Conservation (phyloP, 768 basidiomycete species). For the Tricholoma terreum region DNA sequence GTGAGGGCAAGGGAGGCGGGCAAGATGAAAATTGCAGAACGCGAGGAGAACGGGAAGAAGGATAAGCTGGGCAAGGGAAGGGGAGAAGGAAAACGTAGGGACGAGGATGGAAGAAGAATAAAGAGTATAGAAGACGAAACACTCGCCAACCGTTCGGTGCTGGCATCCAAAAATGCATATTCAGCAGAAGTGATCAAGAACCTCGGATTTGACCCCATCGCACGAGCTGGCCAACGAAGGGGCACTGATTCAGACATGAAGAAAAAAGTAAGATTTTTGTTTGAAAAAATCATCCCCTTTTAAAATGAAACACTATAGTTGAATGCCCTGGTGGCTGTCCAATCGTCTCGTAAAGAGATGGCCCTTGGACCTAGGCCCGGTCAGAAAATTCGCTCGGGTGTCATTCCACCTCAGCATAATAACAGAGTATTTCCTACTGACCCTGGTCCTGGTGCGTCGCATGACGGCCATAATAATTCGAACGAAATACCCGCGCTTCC, state of each 20-base stretch:
- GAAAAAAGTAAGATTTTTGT: slow-evolving; percentile 50
- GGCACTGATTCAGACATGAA: slow-evolving; percentile 36
- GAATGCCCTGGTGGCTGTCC: slow-evolving; percentile 51
- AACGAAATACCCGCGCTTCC: background rate
- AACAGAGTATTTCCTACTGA: background rate
- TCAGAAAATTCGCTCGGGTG: slow-evolving; percentile 60
- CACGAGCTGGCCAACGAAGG: slow-evolving; percentile 47
- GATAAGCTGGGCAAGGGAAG: slow-evolving; percentile 13
- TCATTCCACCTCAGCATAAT: slow-evolving; percentile 30
- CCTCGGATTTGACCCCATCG: slow-evolving; percentile 77
- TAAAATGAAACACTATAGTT: slow-evolving; percentile 38
- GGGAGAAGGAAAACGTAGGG: slow-evolving; percentile 17
- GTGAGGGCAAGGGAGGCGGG: slow-evolving; percentile 53
- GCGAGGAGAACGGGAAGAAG: slow-evolving; percentile 17
- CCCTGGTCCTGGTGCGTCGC: slow-evolving; percentile 23
- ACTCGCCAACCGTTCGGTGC: slow-evolving; percentile 2
- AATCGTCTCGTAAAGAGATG: slow-evolving; percentile 49
- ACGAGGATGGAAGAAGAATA: slow-evolving; percentile 16
- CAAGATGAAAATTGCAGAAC: slow-evolving; percentile 11
- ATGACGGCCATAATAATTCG: slow-evolving; percentile 20
- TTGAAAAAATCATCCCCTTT: background rate
- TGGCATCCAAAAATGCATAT: slow-evolving; percentile 47
- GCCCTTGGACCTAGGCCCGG: slow-evolving; percentile 64
- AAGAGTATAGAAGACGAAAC: slow-evolving; percentile 12
- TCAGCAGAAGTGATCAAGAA: slow-evolving; percentile 64